A percentile compares a stretch with the other conserved stretches of the same genome.
phyloP scores from a whole-genome alignment of 1,139 yeast genomes.

The Geotrichum reessii region DNA sequence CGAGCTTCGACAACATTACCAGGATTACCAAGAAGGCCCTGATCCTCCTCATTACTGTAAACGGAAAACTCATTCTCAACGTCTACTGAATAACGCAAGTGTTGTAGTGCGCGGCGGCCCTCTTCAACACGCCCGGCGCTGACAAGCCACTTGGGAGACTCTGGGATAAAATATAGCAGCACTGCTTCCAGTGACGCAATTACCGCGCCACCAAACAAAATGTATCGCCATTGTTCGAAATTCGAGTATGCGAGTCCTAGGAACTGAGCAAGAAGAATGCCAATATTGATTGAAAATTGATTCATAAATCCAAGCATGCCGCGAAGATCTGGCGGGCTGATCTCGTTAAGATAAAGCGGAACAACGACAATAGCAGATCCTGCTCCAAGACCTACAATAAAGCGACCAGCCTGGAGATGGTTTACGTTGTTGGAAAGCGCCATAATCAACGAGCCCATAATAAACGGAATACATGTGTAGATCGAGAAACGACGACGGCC shows the following conservation, averaged over 20 bases:
- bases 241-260: constrained; percentile 67
- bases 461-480: constrained; percentile 49
- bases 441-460: constrained; percentile 65
- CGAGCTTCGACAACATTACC: background rate
- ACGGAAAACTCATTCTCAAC: constrained; percentile 28
- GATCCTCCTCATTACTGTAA: background rate
- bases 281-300: constrained; percentile 78
- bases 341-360: constrained; percentile 74
- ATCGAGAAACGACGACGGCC: constrained; percentile 63
- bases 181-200: constrained; percentile 50
- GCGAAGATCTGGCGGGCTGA: constrained; percentile 59
- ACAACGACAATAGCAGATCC: constrained; percentile 86
- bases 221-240: constrained; percentile 61
- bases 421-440: constrained; percentile 46
- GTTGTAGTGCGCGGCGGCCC: constrained; percentile 37
- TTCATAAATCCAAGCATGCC: constrained; percentile 85
- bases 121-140: constrained; percentile 34
- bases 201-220: constrained; percentile 54
- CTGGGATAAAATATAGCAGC: constrained; percentile 47
- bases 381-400: constrained; percentile 77
- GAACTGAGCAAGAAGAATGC: constrained; percentile 72
- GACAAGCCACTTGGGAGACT: constrained; percentile 73
- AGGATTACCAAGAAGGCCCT: background rate
- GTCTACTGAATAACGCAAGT: constrained; percentile 32
- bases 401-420: constrained; percentile 57